These are phyloP conservation scores for Microcyclosporella mali DNA, from an alignment of 2,329 filamentous ascomycete species.

Conservation along the genomic window DNA sequence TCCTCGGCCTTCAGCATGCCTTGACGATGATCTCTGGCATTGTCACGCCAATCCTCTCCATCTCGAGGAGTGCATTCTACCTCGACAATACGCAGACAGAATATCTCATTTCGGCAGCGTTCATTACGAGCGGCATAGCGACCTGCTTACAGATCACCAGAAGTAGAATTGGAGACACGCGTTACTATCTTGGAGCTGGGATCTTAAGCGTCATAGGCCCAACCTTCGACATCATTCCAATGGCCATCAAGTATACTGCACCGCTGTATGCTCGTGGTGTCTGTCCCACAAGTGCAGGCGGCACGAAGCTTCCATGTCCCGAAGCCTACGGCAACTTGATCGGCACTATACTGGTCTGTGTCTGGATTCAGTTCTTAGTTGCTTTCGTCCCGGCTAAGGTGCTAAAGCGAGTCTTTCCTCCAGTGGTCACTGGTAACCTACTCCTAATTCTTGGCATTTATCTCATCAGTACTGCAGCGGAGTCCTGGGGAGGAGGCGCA, in stretches of 20 bases:
- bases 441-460: constrained; percentile 15
- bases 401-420: constrained; percentile 15
- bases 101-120: constrained; percentile 15
- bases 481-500: constrained; percentile 17
- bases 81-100: constrained; percentile 12
- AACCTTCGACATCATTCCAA: constrained; percentile 19
- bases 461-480: constrained; percentile 15
- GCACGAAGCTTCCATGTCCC: constrained; percentile 15
- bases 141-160: constrained; percentile 16
- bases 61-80: constrained; percentile 14
- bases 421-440: constrained; percentile 13
- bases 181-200: constrained; percentile 13
- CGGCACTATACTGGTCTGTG: constrained; percentile 13
- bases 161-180: constrained; percentile 12
- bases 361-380: constrained; percentile 18
- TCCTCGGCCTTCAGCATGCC: constrained; percentile 17
- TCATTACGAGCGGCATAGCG: constrained; percentile 19
- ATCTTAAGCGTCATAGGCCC: constrained; percentile 15
- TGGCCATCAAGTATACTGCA: constrained; percentile 14
- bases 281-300: constrained; percentile 8
- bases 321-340: constrained; percentile 15
- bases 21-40: constrained; percentile 19
- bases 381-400: constrained; percentile 12
- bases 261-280: constrained; percentile 10
- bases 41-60: constrained; percentile 15